phyloP scores from a whole-genome alignment of 345 rosid species.

The Moringa oleifera region DNA sequence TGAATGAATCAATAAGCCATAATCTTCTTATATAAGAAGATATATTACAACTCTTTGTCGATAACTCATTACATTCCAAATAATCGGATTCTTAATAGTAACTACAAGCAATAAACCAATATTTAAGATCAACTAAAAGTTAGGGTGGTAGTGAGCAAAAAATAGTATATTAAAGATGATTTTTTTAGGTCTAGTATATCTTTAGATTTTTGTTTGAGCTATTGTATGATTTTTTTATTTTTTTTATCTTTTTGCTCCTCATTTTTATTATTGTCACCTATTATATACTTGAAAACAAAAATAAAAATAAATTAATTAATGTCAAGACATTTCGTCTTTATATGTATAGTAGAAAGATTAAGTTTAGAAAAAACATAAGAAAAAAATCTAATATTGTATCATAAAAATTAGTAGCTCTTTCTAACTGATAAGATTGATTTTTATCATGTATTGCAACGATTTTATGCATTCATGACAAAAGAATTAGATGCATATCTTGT shows the following conservation, averaged over 20 bases:
- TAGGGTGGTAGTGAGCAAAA: too few relatives aligned
- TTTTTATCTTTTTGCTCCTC: conserved; percentile 22
- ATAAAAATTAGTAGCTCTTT: conserved; percentile 24
- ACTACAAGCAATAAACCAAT: too few relatives aligned
- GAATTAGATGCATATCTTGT: conserved; percentile 1
- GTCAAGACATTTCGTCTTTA: background rate
- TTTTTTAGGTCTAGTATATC: conserved; percentile 19
- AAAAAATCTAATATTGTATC: conserved; percentile 48
- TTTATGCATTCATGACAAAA: conserved; percentile 20
- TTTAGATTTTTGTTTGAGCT: conserved; percentile 25
- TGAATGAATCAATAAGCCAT: too few relatives aligned
- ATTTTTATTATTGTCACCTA: conserved; percentile 23
- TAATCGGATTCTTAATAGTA: too few relatives aligned
- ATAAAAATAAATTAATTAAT: background rate
- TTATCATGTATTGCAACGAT: conserved; percentile 22
- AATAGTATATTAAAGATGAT: too few relatives aligned
- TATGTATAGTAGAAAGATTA: background rate
- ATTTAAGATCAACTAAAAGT: too few relatives aligned
- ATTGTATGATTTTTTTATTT: conserved; percentile 12
- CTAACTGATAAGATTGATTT: conserved; percentile 14
- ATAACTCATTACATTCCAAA: too few relatives aligned
- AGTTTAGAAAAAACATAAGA: background rate
- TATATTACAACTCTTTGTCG: too few relatives aligned
- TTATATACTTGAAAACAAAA: too few relatives aligned
- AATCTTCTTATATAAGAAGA: too few relatives aligned